Evolutionary conservation across 805 yeast genomes (phyloP).

Genomic region (Cyberlindnera xishuangbannaensis): DNA sequence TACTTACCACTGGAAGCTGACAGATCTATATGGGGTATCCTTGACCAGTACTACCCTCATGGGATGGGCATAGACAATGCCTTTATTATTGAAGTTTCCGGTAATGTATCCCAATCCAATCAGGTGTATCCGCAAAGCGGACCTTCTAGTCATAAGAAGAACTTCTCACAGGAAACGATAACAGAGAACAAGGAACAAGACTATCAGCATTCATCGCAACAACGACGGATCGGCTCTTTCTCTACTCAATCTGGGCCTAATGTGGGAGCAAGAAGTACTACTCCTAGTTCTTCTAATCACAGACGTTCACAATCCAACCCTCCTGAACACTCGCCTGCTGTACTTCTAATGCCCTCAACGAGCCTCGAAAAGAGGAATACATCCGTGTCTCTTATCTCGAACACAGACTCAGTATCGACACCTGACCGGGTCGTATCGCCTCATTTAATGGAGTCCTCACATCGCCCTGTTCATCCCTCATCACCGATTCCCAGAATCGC

Average conservation of each 20-base stretch:
- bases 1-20: slow-evolving; percentile 48
- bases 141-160: slow-evolving; percentile 8
- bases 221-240: slow-evolving; percentile 18
- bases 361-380: not conserved
- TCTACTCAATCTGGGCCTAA: slow-evolving; percentile 8
- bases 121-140: slow-evolving; percentile 5
- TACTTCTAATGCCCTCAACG: slow-evolving; percentile 19
- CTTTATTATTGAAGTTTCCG: slow-evolving; percentile 52
- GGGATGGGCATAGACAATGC: slow-evolving; percentile 69
- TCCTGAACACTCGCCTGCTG: slow-evolving; percentile 23
- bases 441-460: not conserved
- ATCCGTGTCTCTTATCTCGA: too few species aligned
- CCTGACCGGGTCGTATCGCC: slow-evolving; percentile 10
- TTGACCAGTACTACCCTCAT: slow-evolving; percentile 57
- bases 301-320: slow-evolving; percentile 24
- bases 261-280: slow-evolving; percentile 7
- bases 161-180: slow-evolving; percentile 20
- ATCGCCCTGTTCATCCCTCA: too few species aligned
- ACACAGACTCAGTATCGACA: too few species aligned
- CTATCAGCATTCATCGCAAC: slow-evolving; percentile 5
- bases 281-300: slow-evolving; percentile 14
- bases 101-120: slow-evolving; percentile 26
- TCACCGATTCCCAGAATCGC: slow-evolving; percentile 3
- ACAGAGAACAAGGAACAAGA: slow-evolving; percentile 22
- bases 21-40: slow-evolving; percentile 46